phyloP scores from a whole-genome alignment of 2,329 filamentous ascomycete species.

The Alternaria metachromatica region DNA sequence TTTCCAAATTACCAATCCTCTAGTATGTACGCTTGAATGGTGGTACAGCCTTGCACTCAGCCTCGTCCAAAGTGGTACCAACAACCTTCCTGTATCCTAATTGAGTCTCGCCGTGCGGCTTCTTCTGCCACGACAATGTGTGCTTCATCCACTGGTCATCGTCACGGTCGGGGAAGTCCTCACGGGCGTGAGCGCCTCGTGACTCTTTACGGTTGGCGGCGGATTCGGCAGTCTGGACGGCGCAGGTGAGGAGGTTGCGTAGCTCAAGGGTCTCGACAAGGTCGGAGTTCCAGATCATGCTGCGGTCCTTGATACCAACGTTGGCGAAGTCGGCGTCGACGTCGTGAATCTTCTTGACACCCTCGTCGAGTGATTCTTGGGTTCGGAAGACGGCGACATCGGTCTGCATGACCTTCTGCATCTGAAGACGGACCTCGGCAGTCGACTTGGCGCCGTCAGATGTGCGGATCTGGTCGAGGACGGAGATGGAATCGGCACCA shows the following conservation, averaged over 20 bases:
- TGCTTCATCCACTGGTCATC: constrained; percentile 99
- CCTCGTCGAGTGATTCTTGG: constrained; percentile 90
- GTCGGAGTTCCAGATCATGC: constrained; percentile 99
- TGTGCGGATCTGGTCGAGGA: constrained; percentile 84
- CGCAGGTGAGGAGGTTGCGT: constrained; percentile 94
- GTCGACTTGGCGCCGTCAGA: constrained; percentile 86
- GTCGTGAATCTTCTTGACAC: constrained; percentile 84
- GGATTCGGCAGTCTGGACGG: constrained; percentile 89
- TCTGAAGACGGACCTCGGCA: constrained; percentile 83
- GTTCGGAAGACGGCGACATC: constrained; percentile 97
- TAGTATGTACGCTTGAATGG: constrained; percentile 96
- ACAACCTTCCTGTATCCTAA: constrained; percentile 86
- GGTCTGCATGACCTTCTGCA: constrained; percentile 99
- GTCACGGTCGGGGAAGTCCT: constrained; percentile 95
- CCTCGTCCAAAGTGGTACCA: constrained; percentile 85
- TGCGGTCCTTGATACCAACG: constrained; percentile 95
- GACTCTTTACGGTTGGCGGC: constrained; percentile 97
- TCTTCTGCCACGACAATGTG: constrained; percentile 94
- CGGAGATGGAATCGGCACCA: constrained; percentile 83
- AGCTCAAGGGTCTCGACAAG: constrained; percentile 95
- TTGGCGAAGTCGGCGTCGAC: constrained; percentile 82
- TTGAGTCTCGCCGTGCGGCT: constrained; percentile 85
- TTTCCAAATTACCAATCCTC: constrained; percentile 21
- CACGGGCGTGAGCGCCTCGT: constrained; percentile 93
- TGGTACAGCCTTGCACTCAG: constrained; percentile 93